Base-by-base conservation (phyloP, 148 eudicot genomes). In the Nyssa sinensis region DNA sequence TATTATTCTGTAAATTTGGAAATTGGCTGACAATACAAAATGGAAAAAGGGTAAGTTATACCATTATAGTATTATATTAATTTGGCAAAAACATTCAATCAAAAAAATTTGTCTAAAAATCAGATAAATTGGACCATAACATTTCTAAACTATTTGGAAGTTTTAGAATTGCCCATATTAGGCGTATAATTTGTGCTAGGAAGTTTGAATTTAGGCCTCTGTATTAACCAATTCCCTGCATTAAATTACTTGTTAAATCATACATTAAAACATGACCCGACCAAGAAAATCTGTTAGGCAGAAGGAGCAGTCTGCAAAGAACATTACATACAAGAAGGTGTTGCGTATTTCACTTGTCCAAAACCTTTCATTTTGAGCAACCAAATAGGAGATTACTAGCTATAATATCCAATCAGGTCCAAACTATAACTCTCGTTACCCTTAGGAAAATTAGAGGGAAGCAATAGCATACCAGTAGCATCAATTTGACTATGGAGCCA, bases 401-500 rank as follows among this genome's bases (percentile, higher is more conserved):
- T 55, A 21, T 44, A 51, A 30, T 75, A 5, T 69, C 65, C 28
- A 47, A 63, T 33, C 63, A 71, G 19, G 80, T 35, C 35, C 19
- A 41, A 51, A 12, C 51, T 12, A 44, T 1, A 44, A 44, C 24
- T 37, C 69, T 37, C 31, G 8, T 49, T 44, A 2, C 67, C 30
- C 27, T 70, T 9, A 16, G 51, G 12, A 5, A 62, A 35, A 70
- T 64, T 51, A 49, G 24, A 44, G 23, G 66, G 69, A 62, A 69
- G 35, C 31, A 63, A 75, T 21, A 58, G 59, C 59, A 79, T 77
- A 90, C 95, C 95, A 63, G 84, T 77, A 28, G 84, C 47, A 69
- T 87, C 87, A 49, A 72, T 66, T 63, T 85, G 88, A 83, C 83
- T 83, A 73, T 68, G 88, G 72, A 88, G 88, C 92, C 91, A 86